Evolutionary conservation across 768 basidiomycete species (phyloP).

Genomic region (Termitomyces sp.): DNA sequence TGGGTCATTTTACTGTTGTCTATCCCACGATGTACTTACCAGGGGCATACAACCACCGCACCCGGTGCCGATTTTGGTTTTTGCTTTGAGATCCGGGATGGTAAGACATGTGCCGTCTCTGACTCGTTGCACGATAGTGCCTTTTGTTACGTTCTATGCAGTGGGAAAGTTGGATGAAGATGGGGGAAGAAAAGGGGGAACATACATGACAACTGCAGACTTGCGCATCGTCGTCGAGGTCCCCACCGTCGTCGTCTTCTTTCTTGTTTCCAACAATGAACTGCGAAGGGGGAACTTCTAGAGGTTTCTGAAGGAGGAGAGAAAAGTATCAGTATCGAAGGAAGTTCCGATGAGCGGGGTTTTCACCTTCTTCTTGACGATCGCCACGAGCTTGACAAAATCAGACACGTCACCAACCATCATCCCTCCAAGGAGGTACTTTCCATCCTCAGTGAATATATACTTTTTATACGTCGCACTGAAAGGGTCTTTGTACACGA

Average conservation of each 20-base stretch:
- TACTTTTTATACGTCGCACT: constrained; percentile 72
- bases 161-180: not conserved
- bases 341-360: not conserved
- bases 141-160: constrained; percentile 53
- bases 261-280: constrained; percentile 56
- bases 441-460: constrained; percentile 66
- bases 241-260: constrained; percentile 52
- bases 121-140: constrained; percentile 44
- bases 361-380: constrained; percentile 62
- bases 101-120: constrained; percentile 37
- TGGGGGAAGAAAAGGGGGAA: not conserved
- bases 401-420: constrained; percentile 73
- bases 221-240: constrained; percentile 67
- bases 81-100: constrained; percentile 50
- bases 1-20: not conserved
- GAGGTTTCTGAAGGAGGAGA: constrained; percentile 40
- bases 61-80: constrained; percentile 67
- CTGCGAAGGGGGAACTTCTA: constrained; percentile 59
- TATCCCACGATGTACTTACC: constrained; percentile 11
- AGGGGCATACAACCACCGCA: constrained; percentile 73
- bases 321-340: not conserved
- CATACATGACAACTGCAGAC: constrained; percentile 59
- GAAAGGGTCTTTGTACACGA: constrained; percentile 71
- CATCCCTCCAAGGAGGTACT: constrained; percentile 69
- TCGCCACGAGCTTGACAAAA: constrained; percentile 62